Evolutionary conservation across 768 basidiomycete species (phyloP).

Genomic region (Termitomyces sp.): DNA sequence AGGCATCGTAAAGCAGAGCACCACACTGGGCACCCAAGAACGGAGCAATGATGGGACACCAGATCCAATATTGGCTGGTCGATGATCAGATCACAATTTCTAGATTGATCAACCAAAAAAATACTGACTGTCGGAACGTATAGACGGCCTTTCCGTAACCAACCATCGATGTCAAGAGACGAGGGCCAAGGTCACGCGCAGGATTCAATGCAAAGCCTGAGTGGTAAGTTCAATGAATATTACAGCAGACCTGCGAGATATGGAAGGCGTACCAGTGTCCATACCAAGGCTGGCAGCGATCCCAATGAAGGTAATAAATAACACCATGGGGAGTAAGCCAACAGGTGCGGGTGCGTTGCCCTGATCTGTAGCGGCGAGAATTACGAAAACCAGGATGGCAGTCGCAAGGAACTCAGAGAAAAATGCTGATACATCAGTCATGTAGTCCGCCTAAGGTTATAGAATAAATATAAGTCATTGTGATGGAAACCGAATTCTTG

Average conservation of each 20-base stretch:
- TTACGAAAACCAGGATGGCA: constrained; percentile 50
- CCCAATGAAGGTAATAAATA: constrained; percentile 58
- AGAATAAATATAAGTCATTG: not conserved
- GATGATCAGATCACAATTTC: constrained; percentile 5
- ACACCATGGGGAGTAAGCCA: constrained; percentile 51
- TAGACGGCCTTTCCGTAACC: constrained; percentile 58
- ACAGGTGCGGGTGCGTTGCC: constrained; percentile 43
- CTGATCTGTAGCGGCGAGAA: constrained; percentile 53
- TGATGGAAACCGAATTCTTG: constrained; percentile 22
- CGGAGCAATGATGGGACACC: constrained; percentile 64
- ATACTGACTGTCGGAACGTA: constrained; percentile 38
- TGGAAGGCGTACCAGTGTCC: constrained; percentile 41
- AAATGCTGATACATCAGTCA: constrained; percentile 36
- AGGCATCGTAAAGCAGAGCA: constrained; percentile 53
- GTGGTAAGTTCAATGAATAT: not conserved
- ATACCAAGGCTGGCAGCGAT: constrained; percentile 56
- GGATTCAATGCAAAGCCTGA: constrained; percentile 33
- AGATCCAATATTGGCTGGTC: constrained; percentile 67
- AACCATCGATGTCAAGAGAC: constrained; percentile 65
- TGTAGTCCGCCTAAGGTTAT: constrained; percentile 18
- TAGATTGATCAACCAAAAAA: not conserved
- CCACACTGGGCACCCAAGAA: constrained; percentile 60
- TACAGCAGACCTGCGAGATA: not conserved
- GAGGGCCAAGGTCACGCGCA: constrained; percentile 49
- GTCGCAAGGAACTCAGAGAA: constrained; percentile 58